Evolutionary conservation across 2,329 filamentous ascomycete genomes (phyloP).

Genomic region (Penicillium sp.): DNA sequence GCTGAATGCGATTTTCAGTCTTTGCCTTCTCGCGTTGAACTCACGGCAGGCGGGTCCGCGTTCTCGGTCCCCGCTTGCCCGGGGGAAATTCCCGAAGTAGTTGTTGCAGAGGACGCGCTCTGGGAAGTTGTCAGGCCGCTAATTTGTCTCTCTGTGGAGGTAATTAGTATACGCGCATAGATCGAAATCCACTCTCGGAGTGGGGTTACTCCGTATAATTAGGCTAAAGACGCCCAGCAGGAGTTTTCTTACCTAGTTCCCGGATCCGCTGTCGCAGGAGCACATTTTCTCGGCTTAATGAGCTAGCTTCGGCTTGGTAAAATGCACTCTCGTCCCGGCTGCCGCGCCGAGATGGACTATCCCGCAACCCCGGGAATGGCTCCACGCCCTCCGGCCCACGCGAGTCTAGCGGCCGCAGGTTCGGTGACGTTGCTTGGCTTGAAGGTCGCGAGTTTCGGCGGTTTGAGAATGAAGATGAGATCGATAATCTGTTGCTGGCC

Average conservation of each 20-base stretch:
- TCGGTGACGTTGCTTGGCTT: conserved; percentile 41
- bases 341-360: conserved; percentile 33
- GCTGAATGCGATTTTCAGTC: conserved; percentile 9
- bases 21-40: conserved; percentile 19
- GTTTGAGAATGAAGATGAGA: conserved; percentile 35
- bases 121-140: conserved; percentile 14
- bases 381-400: conserved; percentile 27
- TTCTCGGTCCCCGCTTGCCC: conserved; percentile 21
- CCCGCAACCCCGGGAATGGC: conserved; percentile 26
- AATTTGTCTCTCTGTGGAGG: conserved; percentile 22
- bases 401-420: conserved; percentile 33
- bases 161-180: conserved; percentile 1
- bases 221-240: not conserved
- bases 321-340: conserved; percentile 48
- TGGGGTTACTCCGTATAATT: conserved; percentile 1
- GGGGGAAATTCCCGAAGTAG: conserved; percentile 5
- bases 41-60: conserved; percentile 16
- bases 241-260: conserved; percentile 41
- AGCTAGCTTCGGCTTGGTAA: conserved; percentile 49
- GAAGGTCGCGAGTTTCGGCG: conserved; percentile 35
- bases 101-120: conserved; percentile 1
- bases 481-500: conserved; percentile 33
- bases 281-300: conserved; percentile 48
- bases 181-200: not conserved
- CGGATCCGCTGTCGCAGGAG: conserved; percentile 49